phyloP scores from a whole-genome alignment of 2,329 filamentous ascomycete genomes.

The Parascedosporium putredinis region DNA sequence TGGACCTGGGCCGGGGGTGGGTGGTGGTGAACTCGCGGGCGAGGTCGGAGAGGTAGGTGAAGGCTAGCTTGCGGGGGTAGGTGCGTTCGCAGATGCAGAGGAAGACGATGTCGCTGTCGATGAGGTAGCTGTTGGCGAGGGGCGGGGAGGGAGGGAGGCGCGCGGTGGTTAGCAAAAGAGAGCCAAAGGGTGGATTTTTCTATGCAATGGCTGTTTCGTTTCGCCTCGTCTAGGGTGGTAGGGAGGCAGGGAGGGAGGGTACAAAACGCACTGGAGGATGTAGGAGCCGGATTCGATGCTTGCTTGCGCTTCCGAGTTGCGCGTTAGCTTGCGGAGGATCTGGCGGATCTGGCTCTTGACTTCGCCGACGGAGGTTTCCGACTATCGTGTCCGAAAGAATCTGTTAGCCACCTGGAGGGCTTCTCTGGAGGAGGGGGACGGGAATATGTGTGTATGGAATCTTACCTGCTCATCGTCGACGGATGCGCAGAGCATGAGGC shows the following conservation, averaged over 20 bases:
- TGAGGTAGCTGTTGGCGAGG: slow-evolving; percentile 58
- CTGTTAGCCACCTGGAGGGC: too few relatives aligned
- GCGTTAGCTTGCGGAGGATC: slow-evolving; percentile 76
- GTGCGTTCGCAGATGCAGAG: slow-evolving; percentile 86
- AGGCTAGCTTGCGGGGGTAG: slow-evolving; percentile 95
- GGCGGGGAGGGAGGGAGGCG: not conserved
- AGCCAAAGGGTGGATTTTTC: too few relatives aligned
- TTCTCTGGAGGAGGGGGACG: too few relatives aligned
- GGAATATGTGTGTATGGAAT: too few relatives aligned
- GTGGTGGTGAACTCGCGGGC: slow-evolving; percentile 81
- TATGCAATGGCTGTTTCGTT: too few relatives aligned
- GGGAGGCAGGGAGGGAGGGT: not conserved
- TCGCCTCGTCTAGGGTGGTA: not conserved
- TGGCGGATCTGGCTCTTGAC: slow-evolving; percentile 87
- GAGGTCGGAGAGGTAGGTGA: slow-evolving; percentile 94
- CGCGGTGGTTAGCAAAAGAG: too few relatives aligned
- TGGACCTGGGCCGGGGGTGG: slow-evolving; percentile 68
- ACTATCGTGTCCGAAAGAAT: too few relatives aligned
- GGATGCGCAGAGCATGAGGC: slow-evolving; percentile 88
- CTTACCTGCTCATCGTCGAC: slow-evolving; percentile 77
- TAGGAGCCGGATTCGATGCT: slow-evolving; percentile 78
- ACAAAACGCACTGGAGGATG: slow-evolving; percentile 69
- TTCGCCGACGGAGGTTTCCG: slow-evolving; percentile 68
- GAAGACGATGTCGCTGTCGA: slow-evolving; percentile 76
- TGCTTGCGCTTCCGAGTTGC: slow-evolving; percentile 82